Percentiles rank a stretch among this genome's conserved stretches.
phyloP scores from a whole-genome alignment of 108 stramenopile genomes.

The Stephanodiscus minutulus region DNA sequence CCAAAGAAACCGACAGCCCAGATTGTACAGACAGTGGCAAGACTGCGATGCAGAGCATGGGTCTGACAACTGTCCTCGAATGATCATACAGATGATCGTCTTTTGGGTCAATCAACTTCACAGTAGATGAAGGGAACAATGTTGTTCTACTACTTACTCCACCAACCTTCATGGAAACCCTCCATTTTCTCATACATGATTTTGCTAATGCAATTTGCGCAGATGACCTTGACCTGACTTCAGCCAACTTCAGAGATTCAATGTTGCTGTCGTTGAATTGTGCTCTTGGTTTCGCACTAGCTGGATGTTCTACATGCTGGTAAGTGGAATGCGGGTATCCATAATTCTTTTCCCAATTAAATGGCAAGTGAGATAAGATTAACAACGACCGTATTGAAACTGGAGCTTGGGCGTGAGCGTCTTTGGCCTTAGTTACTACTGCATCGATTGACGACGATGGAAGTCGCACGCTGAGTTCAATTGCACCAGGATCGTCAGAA shows the following conservation, averaged over 20 bases:
- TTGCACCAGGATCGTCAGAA: slow-evolving; percentile 59
- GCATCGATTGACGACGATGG: slow-evolving; percentile 36
- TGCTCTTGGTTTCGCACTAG: background rate
- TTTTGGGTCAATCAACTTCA: background rate
- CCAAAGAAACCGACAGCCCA: slow-evolving; percentile 36
- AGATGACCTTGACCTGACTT: slow-evolving; percentile 21
- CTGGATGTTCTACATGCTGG: background rate
- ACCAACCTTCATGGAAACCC: slow-evolving; percentile 42
- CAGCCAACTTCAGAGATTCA: slow-evolving; percentile 10
- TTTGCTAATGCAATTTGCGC: slow-evolving; percentile 29
- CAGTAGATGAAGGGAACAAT: slow-evolving; percentile 33
- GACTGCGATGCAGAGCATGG: slow-evolving; percentile 35
- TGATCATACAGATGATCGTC: slow-evolving; percentile 18
- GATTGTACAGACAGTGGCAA: slow-evolving; percentile 37
- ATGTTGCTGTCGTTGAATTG: slow-evolving; percentile 5
- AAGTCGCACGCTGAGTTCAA: slow-evolving; percentile 48
- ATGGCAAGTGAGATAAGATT: slow-evolving; percentile 40
- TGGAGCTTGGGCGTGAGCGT: slow-evolving; percentile 4
- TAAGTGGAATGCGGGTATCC: background rate
- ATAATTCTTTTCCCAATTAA: slow-evolving; percentile 24
- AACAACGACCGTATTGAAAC: slow-evolving; percentile 19
- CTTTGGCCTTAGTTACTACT: background rate
- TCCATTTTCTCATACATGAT: slow-evolving; percentile 41
- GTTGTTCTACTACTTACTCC: slow-evolving; percentile 51
- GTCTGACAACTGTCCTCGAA: slow-evolving; percentile 33